Base-by-base conservation (phyloP, 768 basidiomycete species). In the Lactifluus rugatus region DNA sequence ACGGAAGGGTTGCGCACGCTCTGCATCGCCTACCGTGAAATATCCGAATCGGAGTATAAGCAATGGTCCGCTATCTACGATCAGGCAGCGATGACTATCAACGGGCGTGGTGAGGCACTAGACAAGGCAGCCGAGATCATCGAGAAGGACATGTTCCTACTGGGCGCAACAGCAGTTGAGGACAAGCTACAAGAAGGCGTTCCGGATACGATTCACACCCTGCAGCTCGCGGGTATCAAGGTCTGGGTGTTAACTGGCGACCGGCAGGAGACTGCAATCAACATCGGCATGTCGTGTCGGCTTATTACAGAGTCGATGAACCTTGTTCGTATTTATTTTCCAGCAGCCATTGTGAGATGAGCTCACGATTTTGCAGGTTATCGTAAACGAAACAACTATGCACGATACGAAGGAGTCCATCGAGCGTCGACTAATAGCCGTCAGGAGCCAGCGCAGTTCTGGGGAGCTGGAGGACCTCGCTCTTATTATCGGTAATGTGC, bases 241-340 rank as follows among this genome's bases (percentile, higher is more conserved):
- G 85, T 99, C 17, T 99, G 96, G 96, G 94, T 99, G 8, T 74
- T 99, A 51, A 99, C 96, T 2, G 96, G 96, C 1, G 96, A 99
- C 70, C 77, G 96, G 63, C 96, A 99, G 74, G 96, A 99, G 72
- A 99, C 96, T 1, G 96, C 96, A 16, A 97, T 99, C 72, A 99
- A 99, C 67, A 98, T 99, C 62, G 96, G 96, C 52, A 85, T 98
- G 80, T 95, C 93, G 1, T 98, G 96, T 74, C 81, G 93, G 62
- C 72, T 99, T 66, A 98, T 99, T 51, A 92, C 93, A 5, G 96
- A 99, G 73, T 93, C 91, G 9, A 99, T 98, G 96, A 97, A 97
- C 69, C 65, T 99, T 76, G 95, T 93, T 62, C 26, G 80, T 28
- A 21, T 8, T 70, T 28, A 28, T 48, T 31, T 37, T 7, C 3